These are phyloP conservation scores for Pseudozyma flocculosa DNA, from an alignment of 1,284 basidiomycete genomes.

Conservation along the genomic window DNA sequence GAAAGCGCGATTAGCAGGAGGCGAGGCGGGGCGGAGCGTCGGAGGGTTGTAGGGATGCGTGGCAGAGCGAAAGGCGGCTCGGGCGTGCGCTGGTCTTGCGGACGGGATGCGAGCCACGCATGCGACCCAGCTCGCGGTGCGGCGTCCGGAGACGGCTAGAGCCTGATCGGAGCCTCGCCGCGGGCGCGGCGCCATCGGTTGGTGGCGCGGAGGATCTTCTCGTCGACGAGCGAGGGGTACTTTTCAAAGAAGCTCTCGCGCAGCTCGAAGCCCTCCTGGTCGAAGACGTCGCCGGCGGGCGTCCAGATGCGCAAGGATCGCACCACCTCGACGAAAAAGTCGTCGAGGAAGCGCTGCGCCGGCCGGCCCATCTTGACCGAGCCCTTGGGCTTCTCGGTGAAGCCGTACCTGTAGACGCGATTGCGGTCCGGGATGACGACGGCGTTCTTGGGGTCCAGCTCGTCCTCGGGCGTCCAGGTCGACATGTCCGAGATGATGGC, in stretches of 20 bases:
- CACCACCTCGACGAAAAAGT: constrained; percentile 28
- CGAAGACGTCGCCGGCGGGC: constrained; percentile 32
- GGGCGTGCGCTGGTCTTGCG: too few relatives aligned
- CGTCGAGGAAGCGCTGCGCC: constrained; percentile 32
- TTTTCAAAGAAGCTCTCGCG: constrained; percentile 38
- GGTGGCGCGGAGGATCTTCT: constrained; percentile 27
- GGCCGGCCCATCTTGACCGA: constrained; percentile 29
- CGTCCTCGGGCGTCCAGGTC: constrained; percentile 12
- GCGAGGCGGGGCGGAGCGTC: too few relatives aligned
- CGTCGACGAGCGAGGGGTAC: constrained; percentile 36
- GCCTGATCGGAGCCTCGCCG: constrained; percentile 33
- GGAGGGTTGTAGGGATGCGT: too few relatives aligned
- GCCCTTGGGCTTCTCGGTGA: constrained; percentile 29
- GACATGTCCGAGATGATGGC: constrained; percentile 32
- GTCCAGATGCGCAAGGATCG: constrained; percentile 30
- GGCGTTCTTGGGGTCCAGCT: constrained; percentile 4
- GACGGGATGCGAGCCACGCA: too few relatives aligned
- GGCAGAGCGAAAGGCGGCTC: too few relatives aligned
- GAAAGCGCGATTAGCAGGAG: too few relatives aligned
- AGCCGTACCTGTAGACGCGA: constrained; percentile 32
- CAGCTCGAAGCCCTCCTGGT: constrained; percentile 36
- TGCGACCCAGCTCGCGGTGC: too few relatives aligned
- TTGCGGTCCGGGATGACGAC: constrained; percentile 26
- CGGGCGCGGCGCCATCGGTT: constrained; percentile 35
- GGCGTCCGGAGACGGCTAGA: too few relatives aligned